phyloP scores from a whole-genome alignment of 2,329 filamentous ascomycete genomes.

The Aureobasidium leucospermi region DNA sequence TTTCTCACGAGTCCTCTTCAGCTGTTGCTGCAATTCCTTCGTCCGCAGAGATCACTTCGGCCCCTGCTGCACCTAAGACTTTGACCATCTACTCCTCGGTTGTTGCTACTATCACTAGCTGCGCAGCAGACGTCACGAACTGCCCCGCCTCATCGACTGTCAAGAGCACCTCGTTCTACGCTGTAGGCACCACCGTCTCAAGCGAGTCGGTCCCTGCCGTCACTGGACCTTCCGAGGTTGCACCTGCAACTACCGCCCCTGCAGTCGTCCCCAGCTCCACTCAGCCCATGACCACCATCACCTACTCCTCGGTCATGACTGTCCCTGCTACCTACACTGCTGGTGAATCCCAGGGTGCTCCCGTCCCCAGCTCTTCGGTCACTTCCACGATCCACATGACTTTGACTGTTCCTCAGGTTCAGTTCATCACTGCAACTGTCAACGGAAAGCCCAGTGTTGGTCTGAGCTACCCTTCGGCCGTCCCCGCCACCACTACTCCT shows the following conservation, averaged over 20 bases:
- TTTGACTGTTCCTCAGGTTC: constrained; percentile 40
- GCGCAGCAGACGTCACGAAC: constrained; percentile 20
- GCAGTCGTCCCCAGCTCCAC: background rate
- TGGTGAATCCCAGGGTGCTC: constrained; percentile 25
- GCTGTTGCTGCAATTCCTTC: constrained; percentile 6
- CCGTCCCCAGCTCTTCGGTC: constrained; percentile 26
- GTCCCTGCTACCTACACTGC: constrained; percentile 31
- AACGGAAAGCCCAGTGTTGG: constrained; percentile 26
- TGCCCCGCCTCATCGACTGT: constrained; percentile 19
- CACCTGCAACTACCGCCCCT: constrained; percentile 15
- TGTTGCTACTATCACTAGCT: constrained; percentile 21
- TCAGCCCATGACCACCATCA: constrained; percentile 33
- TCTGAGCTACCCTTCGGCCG: constrained; percentile 24
- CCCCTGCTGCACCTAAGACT: constrained; percentile 19
- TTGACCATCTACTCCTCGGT: constrained; percentile 17
- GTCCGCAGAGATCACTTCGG: constrained; percentile 7
- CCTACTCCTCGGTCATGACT: constrained; percentile 29
- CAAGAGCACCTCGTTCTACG: constrained; percentile 17
- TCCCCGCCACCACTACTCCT: constrained; percentile 23
- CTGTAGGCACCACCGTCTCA: constrained; percentile 18
- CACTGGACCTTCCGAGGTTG: constrained; percentile 10
- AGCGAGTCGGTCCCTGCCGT: constrained; percentile 2
- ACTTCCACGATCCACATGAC: constrained; percentile 31
- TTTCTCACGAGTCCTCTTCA: constrained; percentile 4
- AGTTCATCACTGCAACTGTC: constrained; percentile 34